A percentile compares a stretch with the other conserved stretches of the same genome.
Conservation (phyloP, 192 early-diverging fungal genomes). For the Neocallimastix lanati region DNA sequence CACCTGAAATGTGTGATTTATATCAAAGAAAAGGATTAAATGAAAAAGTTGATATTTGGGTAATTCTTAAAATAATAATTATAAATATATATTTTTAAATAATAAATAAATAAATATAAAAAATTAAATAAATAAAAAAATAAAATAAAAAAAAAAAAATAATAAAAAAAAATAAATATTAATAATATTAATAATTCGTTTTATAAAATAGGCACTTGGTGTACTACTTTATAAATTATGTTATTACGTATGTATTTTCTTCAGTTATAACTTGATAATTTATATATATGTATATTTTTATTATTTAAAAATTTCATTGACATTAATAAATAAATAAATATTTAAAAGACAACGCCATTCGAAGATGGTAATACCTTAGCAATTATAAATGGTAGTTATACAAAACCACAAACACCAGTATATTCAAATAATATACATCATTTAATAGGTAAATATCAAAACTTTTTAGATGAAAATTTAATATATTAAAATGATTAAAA, state of each 20-base stretch:
- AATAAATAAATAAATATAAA: no score
- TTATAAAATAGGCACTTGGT: conserved; percentile 50
- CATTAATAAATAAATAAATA: background rate
- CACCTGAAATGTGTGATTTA: conserved; percentile 88
- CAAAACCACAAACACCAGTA: conserved; percentile 51
- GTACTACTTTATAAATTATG: conserved; percentile 90
- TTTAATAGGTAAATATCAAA: conserved; percentile 27
- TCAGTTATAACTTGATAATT: no score
- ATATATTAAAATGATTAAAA: no score
- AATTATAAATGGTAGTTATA: conserved; percentile 72
- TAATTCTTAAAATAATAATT: background rate
- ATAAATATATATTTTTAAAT: no score
- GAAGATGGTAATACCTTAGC: conserved; percentile 73
- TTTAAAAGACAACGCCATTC: conserved; percentile 63
- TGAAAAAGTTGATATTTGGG: conserved; percentile 60
- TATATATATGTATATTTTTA: background rate
- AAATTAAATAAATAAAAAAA: no score
- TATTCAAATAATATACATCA: conserved; percentile 35
- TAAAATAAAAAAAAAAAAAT: no score
- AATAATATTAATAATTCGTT: no score
- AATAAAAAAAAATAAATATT: no score
- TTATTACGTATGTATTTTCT: conserved; percentile 38
- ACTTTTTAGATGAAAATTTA: no score
- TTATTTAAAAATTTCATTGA: conserved; percentile 7
- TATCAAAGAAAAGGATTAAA: conserved; percentile 63